Evolutionary conservation across 306 rosid genomes (phyloP).

Genomic region (Benincasa hispida): DNA sequence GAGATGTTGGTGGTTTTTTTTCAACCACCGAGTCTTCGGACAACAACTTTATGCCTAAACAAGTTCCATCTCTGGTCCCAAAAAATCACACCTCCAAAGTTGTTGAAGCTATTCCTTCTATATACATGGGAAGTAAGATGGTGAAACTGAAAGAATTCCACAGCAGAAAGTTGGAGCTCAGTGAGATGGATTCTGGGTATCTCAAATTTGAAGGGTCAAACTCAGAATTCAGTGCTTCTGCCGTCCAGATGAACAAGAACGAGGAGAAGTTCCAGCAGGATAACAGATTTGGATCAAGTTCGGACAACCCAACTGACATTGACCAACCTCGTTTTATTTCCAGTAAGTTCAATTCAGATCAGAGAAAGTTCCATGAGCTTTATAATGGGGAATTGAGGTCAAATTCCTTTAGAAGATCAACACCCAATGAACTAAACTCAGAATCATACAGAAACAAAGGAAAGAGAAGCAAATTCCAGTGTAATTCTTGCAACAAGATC

Average conservation of each 20-base stretch:
- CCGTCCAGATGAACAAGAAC: slow-evolving; percentile 4
- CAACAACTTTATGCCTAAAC: slow-evolving; percentile 28
- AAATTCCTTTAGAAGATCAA: slow-evolving; percentile 11
- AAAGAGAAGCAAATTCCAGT: slow-evolving; percentile 58
- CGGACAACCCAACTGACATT: slow-evolving; percentile 12
- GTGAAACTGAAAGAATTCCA: slow-evolving; percentile 19
- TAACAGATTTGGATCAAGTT: slow-evolving; percentile 19
- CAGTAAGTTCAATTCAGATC: slow-evolving; percentile 23
- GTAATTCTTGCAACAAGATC: slow-evolving; percentile 59
- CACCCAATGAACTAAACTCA: slow-evolving; percentile 15
- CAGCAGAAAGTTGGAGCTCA: slow-evolving; percentile 15
- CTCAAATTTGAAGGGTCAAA: slow-evolving; percentile 16
- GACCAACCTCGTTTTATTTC: slow-evolving; percentile 20
- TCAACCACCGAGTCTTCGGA: slow-evolving; percentile 50
- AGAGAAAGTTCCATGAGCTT: slow-evolving; percentile 21
- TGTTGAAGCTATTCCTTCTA: slow-evolving; percentile 11
- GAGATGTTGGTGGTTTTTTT: slow-evolving; percentile 39
- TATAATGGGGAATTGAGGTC: slow-evolving; percentile 19
- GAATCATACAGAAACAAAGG: slow-evolving; percentile 25
- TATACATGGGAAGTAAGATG: neutral
- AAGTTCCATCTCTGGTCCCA: slow-evolving; percentile 29
- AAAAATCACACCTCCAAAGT: slow-evolving; percentile 17
- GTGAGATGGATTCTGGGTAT: slow-evolving; percentile 15
- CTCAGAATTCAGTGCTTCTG: slow-evolving; percentile 6
- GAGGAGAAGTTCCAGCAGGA: slow-evolving; percentile 18